Percentiles rank a stretch among this genome's conserved stretches.
phyloP scores from a whole-genome alignment of 768 basidiomycete species.

The Trametopsis cervina region DNA sequence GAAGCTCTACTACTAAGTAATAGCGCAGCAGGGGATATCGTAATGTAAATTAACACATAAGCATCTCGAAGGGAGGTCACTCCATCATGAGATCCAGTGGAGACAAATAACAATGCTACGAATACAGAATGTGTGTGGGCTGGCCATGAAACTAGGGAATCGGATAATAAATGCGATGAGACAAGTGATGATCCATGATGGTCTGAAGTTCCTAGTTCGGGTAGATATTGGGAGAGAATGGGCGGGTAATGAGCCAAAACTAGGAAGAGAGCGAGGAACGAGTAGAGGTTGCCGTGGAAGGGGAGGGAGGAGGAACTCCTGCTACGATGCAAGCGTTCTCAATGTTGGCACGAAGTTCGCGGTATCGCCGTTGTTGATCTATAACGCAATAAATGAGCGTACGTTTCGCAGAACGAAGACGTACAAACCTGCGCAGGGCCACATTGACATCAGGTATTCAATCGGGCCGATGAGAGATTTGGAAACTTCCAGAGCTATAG shows the following conservation, averaged over 20 bases:
- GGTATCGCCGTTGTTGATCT: conserved; percentile 51
- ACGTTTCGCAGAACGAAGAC: not conserved
- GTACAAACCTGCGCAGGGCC: conserved; percentile 53
- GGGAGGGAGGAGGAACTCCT: conserved; percentile 34
- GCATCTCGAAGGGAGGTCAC: not conserved
- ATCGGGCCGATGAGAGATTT: conserved; percentile 43
- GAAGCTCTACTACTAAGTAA: not conserved
- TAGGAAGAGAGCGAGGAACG: not conserved
- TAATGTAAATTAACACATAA: not conserved
- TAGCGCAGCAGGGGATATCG: not conserved
- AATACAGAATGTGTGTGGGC: not conserved
- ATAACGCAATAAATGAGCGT: not conserved
- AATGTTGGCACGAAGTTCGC: conserved; percentile 39
- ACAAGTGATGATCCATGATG: too few species aligned
- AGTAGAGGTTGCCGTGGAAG: not conserved
- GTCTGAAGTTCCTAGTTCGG: too few species aligned
- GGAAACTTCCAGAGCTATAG: conserved; percentile 55
- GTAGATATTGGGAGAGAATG: too few species aligned
- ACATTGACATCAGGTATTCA: conserved; percentile 52
- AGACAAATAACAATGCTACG: not conserved
- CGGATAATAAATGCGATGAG: too few species aligned
- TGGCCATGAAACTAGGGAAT: not conserved
- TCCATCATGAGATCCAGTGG: too few species aligned
- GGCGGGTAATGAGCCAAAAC: too few species aligned
- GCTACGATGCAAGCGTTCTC: conserved; percentile 39